phyloP scores from a whole-genome alignment of 768 basidiomycete species.

The Pleurotus ostreatus region DNA sequence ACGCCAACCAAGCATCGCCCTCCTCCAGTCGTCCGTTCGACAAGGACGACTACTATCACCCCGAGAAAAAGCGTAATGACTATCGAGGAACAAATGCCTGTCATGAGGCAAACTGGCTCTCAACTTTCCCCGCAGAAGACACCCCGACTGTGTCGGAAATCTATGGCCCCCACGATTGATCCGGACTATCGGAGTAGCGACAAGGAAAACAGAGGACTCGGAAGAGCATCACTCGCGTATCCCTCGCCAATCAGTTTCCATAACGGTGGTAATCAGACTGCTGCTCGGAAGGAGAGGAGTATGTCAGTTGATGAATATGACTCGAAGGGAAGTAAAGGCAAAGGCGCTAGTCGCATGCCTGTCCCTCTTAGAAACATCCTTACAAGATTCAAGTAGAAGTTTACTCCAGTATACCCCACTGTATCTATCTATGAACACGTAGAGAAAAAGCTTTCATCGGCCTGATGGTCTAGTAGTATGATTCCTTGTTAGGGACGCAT shows the following conservation, averaged over 20 bases:
- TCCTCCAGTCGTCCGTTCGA: conserved; percentile 1
- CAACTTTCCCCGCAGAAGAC: neutral
- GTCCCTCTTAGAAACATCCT: conserved; percentile 43
- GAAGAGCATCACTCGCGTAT: neutral
- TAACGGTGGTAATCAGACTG: neutral
- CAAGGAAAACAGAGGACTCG: conserved; percentile 15
- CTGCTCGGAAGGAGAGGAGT: conserved; percentile 10
- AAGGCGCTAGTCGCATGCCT: conserved; percentile 39
- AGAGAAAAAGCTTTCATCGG: conserved; percentile 16
- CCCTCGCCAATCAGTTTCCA: neutral
- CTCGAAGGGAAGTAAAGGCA: conserved; percentile 9
- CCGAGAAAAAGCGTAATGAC: conserved; percentile 6
- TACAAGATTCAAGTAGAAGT: conserved; percentile 37
- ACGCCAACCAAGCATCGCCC: neutral
- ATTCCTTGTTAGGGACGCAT: conserved; percentile 53
- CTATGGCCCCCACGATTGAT: neutral
- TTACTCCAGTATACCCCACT: neutral
- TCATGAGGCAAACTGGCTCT: neutral
- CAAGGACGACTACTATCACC: conserved; percentile 6
- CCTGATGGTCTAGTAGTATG: conserved; percentile 65
- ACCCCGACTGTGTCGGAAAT: neutral
- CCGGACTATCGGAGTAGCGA: neutral
- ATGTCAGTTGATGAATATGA: conserved; percentile 3
- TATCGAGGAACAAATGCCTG: neutral
- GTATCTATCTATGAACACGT: neutral